These are phyloP conservation scores for Zopfia rhizophila DNA, from an alignment of 2,329 filamentous ascomycete genomes.

Conservation along the genomic window DNA sequence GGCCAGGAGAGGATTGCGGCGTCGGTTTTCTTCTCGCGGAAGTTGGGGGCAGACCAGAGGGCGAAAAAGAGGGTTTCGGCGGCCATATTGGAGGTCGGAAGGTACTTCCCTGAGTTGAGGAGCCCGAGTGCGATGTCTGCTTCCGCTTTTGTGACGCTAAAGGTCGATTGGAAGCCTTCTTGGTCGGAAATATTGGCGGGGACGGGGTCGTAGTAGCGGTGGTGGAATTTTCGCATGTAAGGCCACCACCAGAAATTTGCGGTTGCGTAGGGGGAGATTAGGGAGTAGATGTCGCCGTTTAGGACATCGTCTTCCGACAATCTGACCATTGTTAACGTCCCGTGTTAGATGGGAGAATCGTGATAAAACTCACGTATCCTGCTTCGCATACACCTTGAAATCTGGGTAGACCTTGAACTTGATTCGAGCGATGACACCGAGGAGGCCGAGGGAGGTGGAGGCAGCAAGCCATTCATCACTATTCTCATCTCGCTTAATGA, in stretches of 20 bases:
- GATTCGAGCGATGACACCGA: slow-evolving; percentile 61
- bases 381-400: slow-evolving; percentile 63
- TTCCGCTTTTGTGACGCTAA: slow-evolving; percentile 60
- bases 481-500: slow-evolving; percentile 54
- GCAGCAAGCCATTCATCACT: slow-evolving; percentile 64
- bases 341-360: not conserved
- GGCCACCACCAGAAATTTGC: slow-evolving; percentile 68
- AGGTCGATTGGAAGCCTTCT: slow-evolving; percentile 64
- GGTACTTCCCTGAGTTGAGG: slow-evolving; percentile 58
- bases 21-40: slow-evolving; percentile 62
- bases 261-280: slow-evolving; percentile 63
- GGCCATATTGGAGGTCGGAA: slow-evolving; percentile 60
- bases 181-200: slow-evolving; percentile 54
- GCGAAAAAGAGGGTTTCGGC: slow-evolving; percentile 63
- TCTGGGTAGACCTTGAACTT: slow-evolving; percentile 63
- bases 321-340: slow-evolving; percentile 3
- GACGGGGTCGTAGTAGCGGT: slow-evolving; percentile 64
- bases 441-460: slow-evolving; percentile 61
- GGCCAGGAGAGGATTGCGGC: slow-evolving; percentile 58
- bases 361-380: slow-evolving; percentile 56
- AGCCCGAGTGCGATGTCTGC: slow-evolving; percentile 54
- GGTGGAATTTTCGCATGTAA: slow-evolving; percentile 62
- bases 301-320: slow-evolving; percentile 59
- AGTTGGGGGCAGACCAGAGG: slow-evolving; percentile 63
- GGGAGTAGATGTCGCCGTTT: slow-evolving; percentile 61